Evolutionary conservation across 306 rosid genomes (phyloP), one percentile per base, ranked within the genome.

Genomic region (Casuarina cunninghamiana): DNA sequence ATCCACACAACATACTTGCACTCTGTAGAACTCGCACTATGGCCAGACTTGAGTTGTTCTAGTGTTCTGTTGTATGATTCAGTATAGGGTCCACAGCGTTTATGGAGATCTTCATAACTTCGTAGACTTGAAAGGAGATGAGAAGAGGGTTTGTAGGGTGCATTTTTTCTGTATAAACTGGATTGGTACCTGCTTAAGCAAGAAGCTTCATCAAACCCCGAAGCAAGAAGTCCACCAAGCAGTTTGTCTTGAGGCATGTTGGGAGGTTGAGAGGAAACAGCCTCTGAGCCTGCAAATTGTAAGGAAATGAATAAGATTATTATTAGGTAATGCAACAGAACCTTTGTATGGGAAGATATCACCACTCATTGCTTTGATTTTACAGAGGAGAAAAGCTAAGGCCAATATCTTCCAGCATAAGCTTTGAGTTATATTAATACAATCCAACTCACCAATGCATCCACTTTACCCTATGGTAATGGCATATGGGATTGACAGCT

Each of bases 1-100:
- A 91, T 79, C 93, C 90, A 91, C 16, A 87, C 91, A 38, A 91
- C 83, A 80, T 91, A 91, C 63, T 82, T 86, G 69, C 96, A 91
- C 26, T 74, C 80, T 2, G 83, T 70, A 44, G 90, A 54, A 26
- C 85, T 79, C 0, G 75, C 43, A 49, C 9, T 72, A 55, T 75
- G 78, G 41, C 89, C 91, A 73, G 91, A 85, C 68, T 78, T 87
- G 75, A 91, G 88, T 53, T 80, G 76, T 72, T 85, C 50, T 73
- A 91, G 71, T 3, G 92, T 89, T 77, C 73, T 85, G 77, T 89
- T 91, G 66, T 84, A 91, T 58, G 85, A 84, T 72, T 82, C 81
- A 5, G 93, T 91, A 72, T 89, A 77, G 62, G 93, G 93, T 71
- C 96, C 96, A 11, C 96, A 91, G 61, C 80, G 77, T 81, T 77